phyloP scores from a whole-genome alignment of 2,329 filamentous ascomycete species.

The Trichoderma gracile region DNA sequence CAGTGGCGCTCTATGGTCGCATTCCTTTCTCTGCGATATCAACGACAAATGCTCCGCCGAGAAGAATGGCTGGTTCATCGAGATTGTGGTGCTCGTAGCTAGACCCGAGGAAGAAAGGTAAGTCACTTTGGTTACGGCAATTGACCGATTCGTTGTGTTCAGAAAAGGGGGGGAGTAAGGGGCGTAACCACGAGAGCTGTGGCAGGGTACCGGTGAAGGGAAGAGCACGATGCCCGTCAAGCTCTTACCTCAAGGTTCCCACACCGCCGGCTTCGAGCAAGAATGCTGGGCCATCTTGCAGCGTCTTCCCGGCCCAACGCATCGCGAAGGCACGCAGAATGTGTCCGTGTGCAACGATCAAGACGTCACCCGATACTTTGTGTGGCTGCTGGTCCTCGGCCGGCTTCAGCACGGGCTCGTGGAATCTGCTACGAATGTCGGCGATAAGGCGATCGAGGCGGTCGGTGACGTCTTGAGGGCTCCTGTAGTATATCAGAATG shows the following conservation, averaged over 20 bases:
- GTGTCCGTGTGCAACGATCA: conserved; percentile 85
- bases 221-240: not conserved
- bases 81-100: conserved; percentile 81
- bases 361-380: conserved; percentile 39
- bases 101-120: not conserved
- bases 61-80: conserved; percentile 74
- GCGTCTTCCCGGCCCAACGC: conserved; percentile 73
- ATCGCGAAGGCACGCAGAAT: conserved; percentile 86
- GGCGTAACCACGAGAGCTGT: not conserved
- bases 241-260: conserved; percentile 67
- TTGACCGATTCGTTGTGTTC: not conserved
- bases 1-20: not conserved
- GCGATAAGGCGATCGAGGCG: conserved; percentile 75
- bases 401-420: conserved; percentile 62
- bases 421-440: conserved; percentile 69
- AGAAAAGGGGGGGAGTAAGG: not conserved
- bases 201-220: not conserved
- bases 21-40: conserved; percentile 37
- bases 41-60: conserved; percentile 70
- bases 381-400: conserved; percentile 35
- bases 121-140: not conserved
- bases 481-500: conserved; percentile 45
- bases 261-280: conserved; percentile 88
- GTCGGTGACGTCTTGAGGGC: conserved; percentile 68
- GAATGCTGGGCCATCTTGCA: conserved; percentile 75